phyloP scores from a whole-genome alignment of 2,329 filamentous ascomycete genomes.

The Ceratocystis lukuohia region DNA sequence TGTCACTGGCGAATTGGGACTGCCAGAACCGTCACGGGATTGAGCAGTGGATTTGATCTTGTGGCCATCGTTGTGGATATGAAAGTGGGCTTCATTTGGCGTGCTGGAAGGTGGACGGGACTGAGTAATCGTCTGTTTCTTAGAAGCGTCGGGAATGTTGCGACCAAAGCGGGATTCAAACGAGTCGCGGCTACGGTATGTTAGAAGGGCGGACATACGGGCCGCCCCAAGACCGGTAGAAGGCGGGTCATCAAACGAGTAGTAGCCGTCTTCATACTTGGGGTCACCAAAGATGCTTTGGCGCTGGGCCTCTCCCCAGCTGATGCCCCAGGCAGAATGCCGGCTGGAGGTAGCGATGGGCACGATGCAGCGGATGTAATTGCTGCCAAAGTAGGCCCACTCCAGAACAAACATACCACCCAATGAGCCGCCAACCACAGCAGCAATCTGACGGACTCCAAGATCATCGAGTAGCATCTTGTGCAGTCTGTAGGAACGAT shows the following conservation, averaged over 20 bases:
- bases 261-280: slow-evolving; percentile 97
- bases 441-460: slow-evolving; percentile 63
- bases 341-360: slow-evolving; percentile 74
- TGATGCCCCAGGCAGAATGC: slow-evolving; percentile 82
- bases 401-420: slow-evolving; percentile 85
- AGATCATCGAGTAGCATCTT: slow-evolving; percentile 68
- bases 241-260: slow-evolving; percentile 74
- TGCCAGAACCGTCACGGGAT: slow-evolving; percentile 36
- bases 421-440: slow-evolving; percentile 71
- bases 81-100: slow-evolving; percentile 59
- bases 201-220: slow-evolving; percentile 90
- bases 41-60: slow-evolving; percentile 41
- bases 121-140: slow-evolving; percentile 63
- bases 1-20: slow-evolving; percentile 21
- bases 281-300: slow-evolving; percentile 96
- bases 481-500: slow-evolving; percentile 45
- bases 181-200: slow-evolving; percentile 90
- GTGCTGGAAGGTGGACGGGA: slow-evolving; percentile 47
- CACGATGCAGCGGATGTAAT: slow-evolving; percentile 68
- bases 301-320: slow-evolving; percentile 77
- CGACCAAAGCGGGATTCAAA: slow-evolving; percentile 92
- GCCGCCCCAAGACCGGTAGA: slow-evolving; percentile 78
- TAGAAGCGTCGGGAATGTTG: slow-evolving; percentile 76
- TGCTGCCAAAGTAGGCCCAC: slow-evolving; percentile 80
- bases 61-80: slow-evolving; percentile 74